Conservation (phyloP, 129 eudicot genomes). For the Scalesia atractyloides region DNA sequence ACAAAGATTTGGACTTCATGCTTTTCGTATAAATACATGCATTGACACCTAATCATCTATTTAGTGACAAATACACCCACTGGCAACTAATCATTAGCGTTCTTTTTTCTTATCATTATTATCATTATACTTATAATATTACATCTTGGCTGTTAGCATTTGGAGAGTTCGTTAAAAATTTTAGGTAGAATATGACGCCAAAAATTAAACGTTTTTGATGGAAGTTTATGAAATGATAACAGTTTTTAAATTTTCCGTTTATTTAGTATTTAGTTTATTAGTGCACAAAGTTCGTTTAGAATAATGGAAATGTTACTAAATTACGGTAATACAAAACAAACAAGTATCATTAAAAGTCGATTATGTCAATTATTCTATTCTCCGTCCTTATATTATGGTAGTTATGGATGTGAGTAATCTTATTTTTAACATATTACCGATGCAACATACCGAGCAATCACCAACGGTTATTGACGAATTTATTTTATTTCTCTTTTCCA, state of each 20-base stretch:
- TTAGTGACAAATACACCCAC: neutral
- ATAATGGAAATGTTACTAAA: no score
- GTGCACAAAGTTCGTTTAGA: no score
- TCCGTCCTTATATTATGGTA: no score
- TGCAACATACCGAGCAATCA: no score
- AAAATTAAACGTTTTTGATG: conserved; percentile 5
- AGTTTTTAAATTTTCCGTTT: neutral
- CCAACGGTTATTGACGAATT: no score
- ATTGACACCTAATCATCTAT: conserved; percentile 1
- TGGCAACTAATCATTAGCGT: conserved; percentile 8
- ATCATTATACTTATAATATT: neutral
- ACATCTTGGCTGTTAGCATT: conserved; percentile 10
- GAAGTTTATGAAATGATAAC: neutral
- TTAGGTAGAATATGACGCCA: conserved; percentile 1
- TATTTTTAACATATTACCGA: no score
- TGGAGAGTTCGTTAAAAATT: conserved; percentile 5
- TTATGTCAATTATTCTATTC: no score
- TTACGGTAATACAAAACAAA: no score
- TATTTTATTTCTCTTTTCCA: no score
- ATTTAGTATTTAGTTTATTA: no score
- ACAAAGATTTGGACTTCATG: neutral
- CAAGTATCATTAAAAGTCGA: no score
- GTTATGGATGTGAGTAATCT: no score
- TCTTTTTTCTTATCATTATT: neutral
- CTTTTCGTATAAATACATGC: neutral